These are phyloP conservation scores for Pythium grandisporangium DNA, from an alignment of 352 stramenopile genomes.

Conservation along the genomic window DNA sequence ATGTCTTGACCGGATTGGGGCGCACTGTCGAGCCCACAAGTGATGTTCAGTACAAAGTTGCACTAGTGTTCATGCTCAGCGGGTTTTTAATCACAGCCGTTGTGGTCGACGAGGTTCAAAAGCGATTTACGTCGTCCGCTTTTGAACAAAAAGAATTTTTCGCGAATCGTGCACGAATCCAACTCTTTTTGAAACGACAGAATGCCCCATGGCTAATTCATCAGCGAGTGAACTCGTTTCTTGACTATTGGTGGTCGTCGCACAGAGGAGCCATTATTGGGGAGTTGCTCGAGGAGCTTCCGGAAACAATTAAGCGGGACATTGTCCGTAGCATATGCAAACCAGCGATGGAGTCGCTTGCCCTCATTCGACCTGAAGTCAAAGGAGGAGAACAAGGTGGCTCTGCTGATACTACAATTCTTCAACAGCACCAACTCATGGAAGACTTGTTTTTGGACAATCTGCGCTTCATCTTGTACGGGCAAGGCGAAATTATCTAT, in stretches of 20 bases:
- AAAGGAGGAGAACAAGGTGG: background rate
- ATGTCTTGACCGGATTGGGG: slow-evolving; percentile 33
- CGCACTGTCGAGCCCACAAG: slow-evolving; percentile 36
- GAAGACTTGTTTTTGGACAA: slow-evolving; percentile 46
- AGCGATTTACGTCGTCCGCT: slow-evolving; percentile 51
- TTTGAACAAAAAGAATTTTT: slow-evolving; percentile 69
- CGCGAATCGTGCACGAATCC: slow-evolving; percentile 34
- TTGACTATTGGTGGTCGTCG: slow-evolving; percentile 64
- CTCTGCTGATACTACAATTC: background rate
- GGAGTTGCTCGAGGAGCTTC: slow-evolving; percentile 44
- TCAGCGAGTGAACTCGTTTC: slow-evolving; percentile 47
- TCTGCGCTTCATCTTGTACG: slow-evolving; percentile 46
- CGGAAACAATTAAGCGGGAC: slow-evolving; percentile 38
- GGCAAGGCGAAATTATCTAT: slow-evolving; percentile 54
- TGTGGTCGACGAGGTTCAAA: slow-evolving; percentile 64
- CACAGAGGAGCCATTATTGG: slow-evolving; percentile 55
- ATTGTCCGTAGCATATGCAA: slow-evolving; percentile 49
- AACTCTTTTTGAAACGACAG: slow-evolving; percentile 55
- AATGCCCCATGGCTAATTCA: slow-evolving; percentile 40
- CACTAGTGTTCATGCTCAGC: slow-evolving; percentile 56
- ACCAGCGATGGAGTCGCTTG: slow-evolving; percentile 31
- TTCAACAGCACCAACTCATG: slow-evolving; percentile 14
- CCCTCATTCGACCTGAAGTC: slow-evolving; percentile 19
- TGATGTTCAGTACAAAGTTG: slow-evolving; percentile 32
- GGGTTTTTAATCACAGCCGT: slow-evolving; percentile 57